phyloP scores from a whole-genome alignment of 805 yeast species.

The Pichia heedii region DNA sequence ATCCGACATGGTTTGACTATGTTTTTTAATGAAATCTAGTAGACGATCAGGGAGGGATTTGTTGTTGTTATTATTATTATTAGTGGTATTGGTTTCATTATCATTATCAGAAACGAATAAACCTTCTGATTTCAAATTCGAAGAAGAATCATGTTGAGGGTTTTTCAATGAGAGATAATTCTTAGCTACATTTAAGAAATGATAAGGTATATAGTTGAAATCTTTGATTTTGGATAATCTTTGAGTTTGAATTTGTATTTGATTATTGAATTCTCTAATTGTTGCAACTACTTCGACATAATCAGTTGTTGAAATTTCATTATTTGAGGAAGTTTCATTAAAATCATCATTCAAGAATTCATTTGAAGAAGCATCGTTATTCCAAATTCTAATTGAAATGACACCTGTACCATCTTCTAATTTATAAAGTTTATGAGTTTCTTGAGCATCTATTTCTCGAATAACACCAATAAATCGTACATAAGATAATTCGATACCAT shows the following conservation, averaged over 20 bases:
- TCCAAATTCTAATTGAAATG: slow-evolving; percentile 59
- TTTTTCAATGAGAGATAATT: slow-evolving; percentile 50
- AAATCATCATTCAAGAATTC: slow-evolving; percentile 9
- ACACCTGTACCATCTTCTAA: slow-evolving; percentile 77
- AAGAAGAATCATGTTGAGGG: slow-evolving; percentile 16
- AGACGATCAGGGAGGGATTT: slow-evolving; percentile 26
- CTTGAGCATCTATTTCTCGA: slow-evolving; percentile 49
- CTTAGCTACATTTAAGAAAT: slow-evolving; percentile 54
- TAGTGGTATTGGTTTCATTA: slow-evolving; percentile 2
- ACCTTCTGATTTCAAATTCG: slow-evolving; percentile 17
- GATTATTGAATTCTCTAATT: slow-evolving; percentile 50
- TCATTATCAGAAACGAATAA: slow-evolving; percentile 38
- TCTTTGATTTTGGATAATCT: slow-evolving; percentile 48
- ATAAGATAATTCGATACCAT: slow-evolving; percentile 52
- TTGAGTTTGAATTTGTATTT: slow-evolving; percentile 57
- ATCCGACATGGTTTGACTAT: slow-evolving; percentile 51
- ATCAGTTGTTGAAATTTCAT: slow-evolving; percentile 38
- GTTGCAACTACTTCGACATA: slow-evolving; percentile 56
- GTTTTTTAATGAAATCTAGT: slow-evolving; percentile 40
- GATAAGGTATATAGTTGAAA: slow-evolving; percentile 61
- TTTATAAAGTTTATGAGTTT: slow-evolving; percentile 46
- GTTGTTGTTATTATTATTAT: not conserved
- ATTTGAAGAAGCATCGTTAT: slow-evolving; percentile 29
- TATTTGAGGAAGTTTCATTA: slow-evolving; percentile 47
- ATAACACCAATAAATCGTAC: slow-evolving; percentile 64